These are phyloP conservation scores for Blepharisma stoltei DNA, from an alignment of 73 alveolate genomes.

Conservation along the genomic window DNA sequence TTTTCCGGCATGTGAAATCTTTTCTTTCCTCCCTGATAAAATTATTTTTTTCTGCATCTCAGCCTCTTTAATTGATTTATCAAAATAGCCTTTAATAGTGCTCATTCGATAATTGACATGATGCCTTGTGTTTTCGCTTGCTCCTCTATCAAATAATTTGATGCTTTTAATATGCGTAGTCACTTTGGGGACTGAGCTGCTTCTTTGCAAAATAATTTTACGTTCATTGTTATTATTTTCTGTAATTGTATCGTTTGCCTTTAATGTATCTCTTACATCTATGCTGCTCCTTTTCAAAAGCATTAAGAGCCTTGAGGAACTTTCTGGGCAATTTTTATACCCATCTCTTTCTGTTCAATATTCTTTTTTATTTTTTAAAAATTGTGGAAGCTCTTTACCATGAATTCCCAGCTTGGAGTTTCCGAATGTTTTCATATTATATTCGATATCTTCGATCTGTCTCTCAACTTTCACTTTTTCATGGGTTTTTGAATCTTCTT, in stretches of 20 bases:
- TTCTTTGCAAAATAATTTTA: background rate
- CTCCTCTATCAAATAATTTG: background rate
- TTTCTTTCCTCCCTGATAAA: too few species aligned
- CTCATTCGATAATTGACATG: background rate
- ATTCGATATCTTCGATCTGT: background rate
- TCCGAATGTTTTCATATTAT: conserved; percentile 30
- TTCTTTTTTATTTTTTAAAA: conserved; percentile 1
- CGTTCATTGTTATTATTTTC: background rate
- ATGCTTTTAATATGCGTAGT: background rate
- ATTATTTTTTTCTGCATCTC: too few species aligned
- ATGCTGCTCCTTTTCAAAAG: background rate
- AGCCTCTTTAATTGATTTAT: too few species aligned
- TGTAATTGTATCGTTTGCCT: background rate
- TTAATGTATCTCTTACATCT: background rate
- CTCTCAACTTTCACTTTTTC: background rate
- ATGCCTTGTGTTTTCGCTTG: background rate
- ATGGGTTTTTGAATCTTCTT: background rate
- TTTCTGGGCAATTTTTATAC: background rate
- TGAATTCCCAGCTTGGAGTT: conserved; percentile 34
- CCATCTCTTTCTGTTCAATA: background rate
- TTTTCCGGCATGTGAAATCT: too few species aligned
- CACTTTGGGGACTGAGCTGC: background rate
- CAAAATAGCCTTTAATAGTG: background rate
- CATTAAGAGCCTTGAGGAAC: background rate
- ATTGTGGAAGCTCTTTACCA: conserved; percentile 36